Base-by-base conservation (phyloP, 1,284 basidiomycete species). In the Fereydounia khargensis region DNA sequence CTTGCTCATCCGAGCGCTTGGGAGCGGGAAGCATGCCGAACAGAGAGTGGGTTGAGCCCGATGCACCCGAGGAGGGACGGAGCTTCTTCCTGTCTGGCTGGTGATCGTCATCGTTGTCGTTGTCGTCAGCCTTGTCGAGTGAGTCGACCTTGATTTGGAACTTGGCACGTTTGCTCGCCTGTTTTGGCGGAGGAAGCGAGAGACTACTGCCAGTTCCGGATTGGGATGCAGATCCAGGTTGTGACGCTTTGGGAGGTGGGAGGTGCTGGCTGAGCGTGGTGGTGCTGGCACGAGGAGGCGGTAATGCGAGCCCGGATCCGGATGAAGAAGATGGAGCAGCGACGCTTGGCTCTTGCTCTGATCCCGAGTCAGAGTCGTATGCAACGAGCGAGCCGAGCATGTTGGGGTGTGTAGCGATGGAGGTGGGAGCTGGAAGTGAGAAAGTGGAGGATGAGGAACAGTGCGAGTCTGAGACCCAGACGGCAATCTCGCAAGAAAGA, bases 21-120 rank as follows among this genome's bases (percentile, higher is more conserved):
- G 70, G 70, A 3, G 70, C 61, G 23, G 71, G 71, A 6, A 74
- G 60, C 67, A 73, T 65, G 16, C 63, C 56, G 9, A 74, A 56
- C 2, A 74, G 58, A 14, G 65, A 57, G 31, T 66, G 58, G 5
- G 30, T 39, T 1, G 40, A 20, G n/a, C 30, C 24, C 9, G 33
- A 6, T 18, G 22, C 16, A 17, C 25, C 25, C 3, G 16, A 14
- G 9, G 35, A 39, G 4, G 49, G 40, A 8, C 31, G 39, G 4
- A 46, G 42, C 28, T 40, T 46, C 37, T 54, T 53, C 21, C 14
- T 39, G 19, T 45, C 42, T 4, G 37, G 20, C 16, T 32, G 23
- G 1, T 17, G 17, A 3, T 47, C 42, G 14, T 33, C 25, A 2
- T 36, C 46, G 25, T 48, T 48, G 19, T 38, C 20, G 32, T n/a